Base-by-base conservation (phyloP, 352 stramenopile species). In the Phytophthora pistaciae region DNA sequence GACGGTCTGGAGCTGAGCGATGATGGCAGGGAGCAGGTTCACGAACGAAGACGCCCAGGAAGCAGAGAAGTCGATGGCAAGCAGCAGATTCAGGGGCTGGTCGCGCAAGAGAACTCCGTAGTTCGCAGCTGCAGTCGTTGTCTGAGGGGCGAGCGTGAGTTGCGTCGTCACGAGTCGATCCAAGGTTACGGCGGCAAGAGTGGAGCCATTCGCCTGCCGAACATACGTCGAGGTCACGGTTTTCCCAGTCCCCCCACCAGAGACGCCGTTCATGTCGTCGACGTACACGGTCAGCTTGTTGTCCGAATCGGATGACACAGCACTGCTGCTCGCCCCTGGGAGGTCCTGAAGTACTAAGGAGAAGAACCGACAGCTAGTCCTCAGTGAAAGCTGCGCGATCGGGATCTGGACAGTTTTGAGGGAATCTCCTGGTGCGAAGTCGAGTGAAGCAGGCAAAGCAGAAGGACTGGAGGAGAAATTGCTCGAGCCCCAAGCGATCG, bases 191-290 rank as follows among this genome's bases (percentile, higher is more conserved):
- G 57, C 56, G 49, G 71, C 69, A 33, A 69, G 29, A 11, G 67
- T 36, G 54, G 33, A 56, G 0, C 59, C 64, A 27, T 56, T 75
- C 6, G 21, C 31, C 21, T 83, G 60, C 4, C 66, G 50, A 8
- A n/a, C 10, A 66, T 90, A 91, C 20, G 50, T 64, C n/a, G 70
- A 46, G 0, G 49, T 55, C 16, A 70, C 6, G 18, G 56, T 25
- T 20, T 48, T 68, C 1, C 59, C 68, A 4, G 52, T 40, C 20
- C 31, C 36, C 3, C 70, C 71, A 55, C 66, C 57, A 0, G 31
- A 59, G 23, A 63, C 67, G 27, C 73, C 79, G 33, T 89, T 91
- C 60, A 80, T 69, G 52, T 87, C 81, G 56, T 91, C 83, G 21
- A 91, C 66, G 44, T 81, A 92, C 58, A 92, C 21, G 14, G 64